These are phyloP conservation scores for Elaphomyces granulatus DNA, from an alignment of 495 filamentous ascomycete genomes.

Conservation along the genomic window DNA sequence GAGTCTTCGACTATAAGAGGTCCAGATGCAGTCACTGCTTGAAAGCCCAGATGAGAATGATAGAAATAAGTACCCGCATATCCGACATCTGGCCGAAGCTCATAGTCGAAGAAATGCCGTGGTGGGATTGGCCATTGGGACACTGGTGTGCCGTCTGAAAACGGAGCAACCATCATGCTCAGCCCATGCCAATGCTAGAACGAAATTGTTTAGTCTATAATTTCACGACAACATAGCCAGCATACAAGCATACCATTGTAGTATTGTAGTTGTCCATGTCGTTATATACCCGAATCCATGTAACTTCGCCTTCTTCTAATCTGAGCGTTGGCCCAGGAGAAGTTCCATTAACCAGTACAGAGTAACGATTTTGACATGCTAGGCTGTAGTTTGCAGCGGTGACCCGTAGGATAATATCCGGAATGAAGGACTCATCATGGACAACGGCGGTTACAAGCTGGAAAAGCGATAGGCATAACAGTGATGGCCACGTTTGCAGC, in stretches of 20 bases:
- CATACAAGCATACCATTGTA: slow-evolving; percentile 33
- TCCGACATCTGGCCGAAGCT: slow-evolving; percentile 32
- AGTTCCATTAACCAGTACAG: slow-evolving; percentile 39
- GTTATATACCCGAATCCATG: slow-evolving; percentile 47
- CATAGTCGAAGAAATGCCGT: slow-evolving; percentile 46
- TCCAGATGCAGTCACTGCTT: slow-evolving; percentile 38
- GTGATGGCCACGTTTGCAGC: too few species aligned
- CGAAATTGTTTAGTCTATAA: slow-evolving; percentile 1
- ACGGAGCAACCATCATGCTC: slow-evolving; percentile 37
- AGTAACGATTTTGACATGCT: slow-evolving; percentile 29
- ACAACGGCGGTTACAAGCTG: too few species aligned
- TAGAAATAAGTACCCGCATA: slow-evolving; percentile 46
- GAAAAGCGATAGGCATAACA: too few species aligned
- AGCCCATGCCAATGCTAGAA: slow-evolving; percentile 47
- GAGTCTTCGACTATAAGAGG: slow-evolving; percentile 41
- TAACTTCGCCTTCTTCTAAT: slow-evolving; percentile 32
- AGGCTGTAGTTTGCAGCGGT: slow-evolving; percentile 23
- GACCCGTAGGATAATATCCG: slow-evolving; percentile 35
- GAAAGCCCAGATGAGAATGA: slow-evolving; percentile 44
- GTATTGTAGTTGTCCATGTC: slow-evolving; percentile 37
- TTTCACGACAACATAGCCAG: slow-evolving; percentile 6
- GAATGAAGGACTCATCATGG: slow-evolving; percentile 32
- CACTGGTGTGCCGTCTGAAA: slow-evolving; percentile 41
- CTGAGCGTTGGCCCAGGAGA: slow-evolving; percentile 36
- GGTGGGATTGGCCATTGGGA: slow-evolving; percentile 46